phyloP scores from a whole-genome alignment of 768 basidiomycete genomes.

The Punctularia strigosozonata region DNA sequence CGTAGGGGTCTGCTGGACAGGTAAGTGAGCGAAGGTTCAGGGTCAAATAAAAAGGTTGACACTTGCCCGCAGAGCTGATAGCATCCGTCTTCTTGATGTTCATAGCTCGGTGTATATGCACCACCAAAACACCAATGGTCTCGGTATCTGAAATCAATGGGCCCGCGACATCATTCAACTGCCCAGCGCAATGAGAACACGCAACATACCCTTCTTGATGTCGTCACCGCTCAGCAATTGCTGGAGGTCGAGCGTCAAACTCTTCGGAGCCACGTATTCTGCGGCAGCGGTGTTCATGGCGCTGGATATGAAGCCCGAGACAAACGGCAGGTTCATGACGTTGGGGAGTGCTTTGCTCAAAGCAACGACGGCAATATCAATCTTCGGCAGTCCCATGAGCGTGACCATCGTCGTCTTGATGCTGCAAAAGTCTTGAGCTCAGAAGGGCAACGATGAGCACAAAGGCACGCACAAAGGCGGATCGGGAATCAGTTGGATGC shows the following conservation, averaged over 20 bases:
- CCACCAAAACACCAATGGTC: slow-evolving; percentile 51
- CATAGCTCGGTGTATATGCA: slow-evolving; percentile 52
- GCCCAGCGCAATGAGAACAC: not conserved
- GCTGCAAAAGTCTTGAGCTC: slow-evolving; percentile 18
- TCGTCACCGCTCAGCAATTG: slow-evolving; percentile 46
- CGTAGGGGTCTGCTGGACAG: slow-evolving; percentile 30
- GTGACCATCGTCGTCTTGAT: slow-evolving; percentile 40
- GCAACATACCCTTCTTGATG: slow-evolving; percentile 28
- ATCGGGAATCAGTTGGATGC: slow-evolving; percentile 65
- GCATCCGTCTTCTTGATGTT: slow-evolving; percentile 32
- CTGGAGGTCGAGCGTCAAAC: slow-evolving; percentile 59
- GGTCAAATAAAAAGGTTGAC: not conserved
- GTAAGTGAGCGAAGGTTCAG: not conserved
- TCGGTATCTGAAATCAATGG: slow-evolving; percentile 27
- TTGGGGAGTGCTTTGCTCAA: slow-evolving; percentile 54
- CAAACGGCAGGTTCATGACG: slow-evolving; percentile 65
- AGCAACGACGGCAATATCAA: slow-evolving; percentile 54
- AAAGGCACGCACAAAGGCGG: slow-evolving; percentile 37
- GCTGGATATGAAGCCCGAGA: slow-evolving; percentile 57
- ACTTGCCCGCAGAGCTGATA: slow-evolving; percentile 21
- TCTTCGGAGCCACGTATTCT: slow-evolving; percentile 60
- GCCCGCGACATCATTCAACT: not conserved
- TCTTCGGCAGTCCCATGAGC: slow-evolving; percentile 58
- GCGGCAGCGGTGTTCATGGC: slow-evolving; percentile 51
- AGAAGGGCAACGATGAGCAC: not conserved